Base-by-base conservation (phyloP, 495 filamentous ascomycete species). In the Aspergillus saccharolyticus region DNA sequence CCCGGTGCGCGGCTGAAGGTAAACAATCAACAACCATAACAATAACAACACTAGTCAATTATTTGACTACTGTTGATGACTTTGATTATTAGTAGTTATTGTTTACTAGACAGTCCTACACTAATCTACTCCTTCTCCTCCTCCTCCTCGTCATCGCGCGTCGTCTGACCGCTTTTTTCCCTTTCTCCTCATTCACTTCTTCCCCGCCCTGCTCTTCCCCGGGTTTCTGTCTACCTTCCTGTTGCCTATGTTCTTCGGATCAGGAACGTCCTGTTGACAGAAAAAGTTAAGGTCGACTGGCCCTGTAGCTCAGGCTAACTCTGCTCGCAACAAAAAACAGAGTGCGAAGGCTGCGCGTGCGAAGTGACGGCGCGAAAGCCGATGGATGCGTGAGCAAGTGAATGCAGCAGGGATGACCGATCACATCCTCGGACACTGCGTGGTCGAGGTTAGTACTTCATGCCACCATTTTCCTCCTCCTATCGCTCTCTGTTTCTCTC, bases 401-500 rank as follows among this genome's bases (percentile, higher is more conserved):
- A 45, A 21, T 2, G 33, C 12, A 39, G 33, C 14, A 10, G 14
- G 33, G 33, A 39, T 39, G 33, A 12, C 33, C 5, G 33, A 39
- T 39, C 33, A 12, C 33, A 12, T 12, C 33, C 33, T 6, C 14
- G 33, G 33, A 39, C 2, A 39, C 33, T 39, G 33, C 33, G 14
- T 12, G 7, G 33, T 39, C 33, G 7, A 39, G 33, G 33, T 39
- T 39, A 39, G 33, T 39, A 39, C 4, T 20, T 46, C 17, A 10
- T 21, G 4, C 44, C 17, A 21, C 7, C 17, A 1, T 25, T 18
- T 30, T 24, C 15, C 47, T 2, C 44, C 18, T 24, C 10, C 25
- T 33, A 16, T 42, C 17, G 42, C 48, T 51, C 25, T 51, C 33
- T 54, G 19, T 57, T 28, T 57, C 44, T 48, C 33, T 28, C 9